Evolutionary conservation across 805 yeast species (phyloP).

Genomic region (Starmerella sirachaensis): DNA sequence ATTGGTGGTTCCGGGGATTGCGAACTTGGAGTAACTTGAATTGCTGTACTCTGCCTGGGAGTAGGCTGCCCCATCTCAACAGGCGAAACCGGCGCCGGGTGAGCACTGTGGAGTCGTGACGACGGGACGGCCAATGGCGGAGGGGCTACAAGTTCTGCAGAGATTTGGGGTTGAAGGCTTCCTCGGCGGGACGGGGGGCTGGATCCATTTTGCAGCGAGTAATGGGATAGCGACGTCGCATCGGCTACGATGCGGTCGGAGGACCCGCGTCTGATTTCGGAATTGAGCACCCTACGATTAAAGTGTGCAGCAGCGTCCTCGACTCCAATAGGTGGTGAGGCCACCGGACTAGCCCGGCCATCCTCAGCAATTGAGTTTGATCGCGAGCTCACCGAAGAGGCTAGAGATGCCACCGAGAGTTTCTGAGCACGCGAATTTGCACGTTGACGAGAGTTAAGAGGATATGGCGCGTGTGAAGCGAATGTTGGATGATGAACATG

Average conservation of each 20-base stretch:
- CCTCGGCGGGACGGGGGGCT: constrained; percentile 11
- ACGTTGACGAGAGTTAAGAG: constrained; percentile 9
- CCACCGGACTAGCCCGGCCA: constrained; percentile 1
- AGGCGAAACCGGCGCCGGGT: not conserved
- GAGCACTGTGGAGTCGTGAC: not conserved
- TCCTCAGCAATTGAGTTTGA: constrained; percentile 11
- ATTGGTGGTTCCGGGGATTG: not conserved
- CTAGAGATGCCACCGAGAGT: constrained; percentile 10
- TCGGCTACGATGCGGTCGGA: constrained; percentile 10
- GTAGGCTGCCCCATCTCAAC: too few species aligned
- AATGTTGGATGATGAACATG: constrained; percentile 3
- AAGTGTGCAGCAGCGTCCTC: constrained; percentile 11
- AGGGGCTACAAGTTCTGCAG: constrained; percentile 9
- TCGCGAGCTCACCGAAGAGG: constrained; percentile 8
- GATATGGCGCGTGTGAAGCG: constrained; percentile 11
- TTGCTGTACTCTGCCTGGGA: too few species aligned
- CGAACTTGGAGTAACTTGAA: too few species aligned
- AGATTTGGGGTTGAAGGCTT: constrained; percentile 6
- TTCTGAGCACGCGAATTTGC: constrained; percentile 13
- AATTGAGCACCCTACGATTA: constrained; percentile 11
- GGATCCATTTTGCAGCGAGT: constrained; percentile 12
- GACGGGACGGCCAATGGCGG: not conserved
- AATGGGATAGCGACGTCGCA: constrained; percentile 18
- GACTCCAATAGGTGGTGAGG: not conserved
- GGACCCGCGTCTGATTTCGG: constrained; percentile 9